phyloP scores from a whole-genome alignment of 495 filamentous ascomycete genomes.

The Penicillium paxilli region DNA sequence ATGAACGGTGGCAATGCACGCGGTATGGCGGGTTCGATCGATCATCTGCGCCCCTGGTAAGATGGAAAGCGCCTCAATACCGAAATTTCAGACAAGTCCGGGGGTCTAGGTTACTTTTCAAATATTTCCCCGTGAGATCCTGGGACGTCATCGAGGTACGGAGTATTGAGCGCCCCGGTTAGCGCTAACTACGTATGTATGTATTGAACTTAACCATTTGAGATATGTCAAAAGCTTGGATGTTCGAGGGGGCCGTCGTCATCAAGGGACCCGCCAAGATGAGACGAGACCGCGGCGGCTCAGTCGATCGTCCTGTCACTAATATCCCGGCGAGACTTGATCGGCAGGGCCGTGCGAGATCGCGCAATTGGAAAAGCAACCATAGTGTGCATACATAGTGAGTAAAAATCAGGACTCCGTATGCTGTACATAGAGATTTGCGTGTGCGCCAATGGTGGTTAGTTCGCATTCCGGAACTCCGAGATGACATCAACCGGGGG shows the following conservation, averaged over 20 bases:
- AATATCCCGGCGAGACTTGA: background rate
- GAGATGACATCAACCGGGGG: constrained; percentile 19
- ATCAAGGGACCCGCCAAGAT: constrained; percentile 4
- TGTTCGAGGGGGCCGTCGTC: background rate
- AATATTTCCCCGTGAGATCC: no score
- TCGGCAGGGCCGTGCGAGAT: constrained; percentile 20
- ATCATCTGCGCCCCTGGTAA: background rate
- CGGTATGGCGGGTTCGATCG: background rate
- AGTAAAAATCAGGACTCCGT: no score
- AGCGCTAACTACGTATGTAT: no score
- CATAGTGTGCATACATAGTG: no score
- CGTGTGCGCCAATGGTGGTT: constrained; percentile 6
- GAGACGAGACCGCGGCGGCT: background rate
- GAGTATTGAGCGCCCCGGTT: background rate
- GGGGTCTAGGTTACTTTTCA: no score
- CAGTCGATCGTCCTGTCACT: constrained; percentile 5
- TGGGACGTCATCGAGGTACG: background rate
- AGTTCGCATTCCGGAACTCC: constrained; percentile 13
- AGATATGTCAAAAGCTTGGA: background rate
- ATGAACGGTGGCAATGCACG: background rate
- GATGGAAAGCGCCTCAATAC: background rate
- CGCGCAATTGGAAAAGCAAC: background rate
- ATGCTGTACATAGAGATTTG: background rate
- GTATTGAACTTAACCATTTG: constrained; percentile 3
- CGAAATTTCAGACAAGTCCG: background rate